Evolutionary conservation across 306 rosid species (phyloP), one percentile per base, ranked within the genome.

Genomic region (Glycine latifolia): DNA sequence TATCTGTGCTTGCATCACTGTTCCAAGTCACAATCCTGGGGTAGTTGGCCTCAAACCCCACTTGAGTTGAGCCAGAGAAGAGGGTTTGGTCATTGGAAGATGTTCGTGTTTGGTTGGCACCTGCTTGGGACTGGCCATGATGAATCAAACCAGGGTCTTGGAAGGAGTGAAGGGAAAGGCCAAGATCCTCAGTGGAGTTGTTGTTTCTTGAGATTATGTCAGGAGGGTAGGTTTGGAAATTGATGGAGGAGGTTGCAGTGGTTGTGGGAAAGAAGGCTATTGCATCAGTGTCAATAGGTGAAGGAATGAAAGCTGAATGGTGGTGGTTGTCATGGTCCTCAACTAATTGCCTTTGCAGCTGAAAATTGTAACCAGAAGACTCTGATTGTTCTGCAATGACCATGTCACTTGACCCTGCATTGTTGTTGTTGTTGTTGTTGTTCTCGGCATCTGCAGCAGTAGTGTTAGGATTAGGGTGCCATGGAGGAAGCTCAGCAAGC

Each of bases 401-500:
- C 87, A 88, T 81, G 11, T 88, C 94, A 55, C 44, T 76, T 2
- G 87, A 75, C 43, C 83, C 92, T 41, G 44, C 77, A 59, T 89
- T 75, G 39, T 46, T 46, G 5, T 68, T 10, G 39, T 46, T 46
- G 5, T 68, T 10, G 83, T 68, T 10, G 39, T 12, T 84, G 83
- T 63, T 83, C 85, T 20, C 37, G 6, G 76, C 72, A n/a, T 82
- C 65, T 35, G 76, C 80, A 5, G 76, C 78, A 5, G 62, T 46
- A 5, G 62, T 46, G 47, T 37, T 48, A 0, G 26, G 60, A 4
- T 73, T 74, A n/a, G 98, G 95, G 4, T 88, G 76, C 89, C 95
- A 92, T 1, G 97, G 95, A 1, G 98, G 97, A 26, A 95, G 95
- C 87, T 91, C 90, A 0, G 84, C 95, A 0, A 93, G 94, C 67